Conservation (phyloP, 2,329 filamentous ascomycete species). For the Trichoderma brevicompactum region DNA sequence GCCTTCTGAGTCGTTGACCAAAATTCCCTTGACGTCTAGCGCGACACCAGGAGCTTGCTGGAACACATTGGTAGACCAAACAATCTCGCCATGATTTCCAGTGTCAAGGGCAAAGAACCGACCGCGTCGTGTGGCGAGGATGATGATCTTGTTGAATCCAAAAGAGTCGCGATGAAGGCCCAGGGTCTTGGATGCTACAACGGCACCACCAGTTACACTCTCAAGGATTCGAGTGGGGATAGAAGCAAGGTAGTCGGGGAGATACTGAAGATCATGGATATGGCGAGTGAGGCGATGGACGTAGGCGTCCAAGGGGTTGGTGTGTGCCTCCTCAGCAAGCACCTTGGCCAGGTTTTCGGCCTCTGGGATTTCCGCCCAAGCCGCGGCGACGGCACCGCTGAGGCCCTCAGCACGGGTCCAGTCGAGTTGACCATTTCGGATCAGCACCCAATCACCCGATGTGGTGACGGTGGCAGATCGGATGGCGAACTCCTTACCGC, state of each 20-base stretch:
- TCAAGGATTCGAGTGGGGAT: constrained; percentile 71
- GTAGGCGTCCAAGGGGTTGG: constrained; percentile 80
- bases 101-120: constrained; percentile 80
- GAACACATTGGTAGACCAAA: constrained; percentile 74
- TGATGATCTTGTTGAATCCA: constrained; percentile 83
- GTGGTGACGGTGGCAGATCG: constrained; percentile 72
- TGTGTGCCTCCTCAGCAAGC: constrained; percentile 83
- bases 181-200: constrained; percentile 45
- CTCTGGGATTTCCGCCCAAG: constrained; percentile 77
- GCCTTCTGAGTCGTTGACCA: constrained; percentile 61
- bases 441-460: constrained; percentile 76
- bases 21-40: constrained; percentile 69
- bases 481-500: constrained; percentile 71
- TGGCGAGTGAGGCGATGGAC: constrained; percentile 85
- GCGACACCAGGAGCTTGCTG: constrained; percentile 58
- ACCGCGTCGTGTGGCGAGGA: constrained; percentile 79
- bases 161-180: constrained; percentile 72
- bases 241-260: constrained; percentile 73
- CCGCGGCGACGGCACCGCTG: constrained; percentile 76
- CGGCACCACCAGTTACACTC: constrained; percentile 64
- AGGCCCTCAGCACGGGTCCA: constrained; percentile 86
- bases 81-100: constrained; percentile 70
- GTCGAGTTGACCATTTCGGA: constrained; percentile 77
- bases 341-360: constrained; percentile 77
- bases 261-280: constrained; percentile 72